Evolutionary conservation across 768 basidiomycete species (phyloP), one percentile per base, ranked within the genome.

Genomic region (Phaeotremella fagi): DNA sequence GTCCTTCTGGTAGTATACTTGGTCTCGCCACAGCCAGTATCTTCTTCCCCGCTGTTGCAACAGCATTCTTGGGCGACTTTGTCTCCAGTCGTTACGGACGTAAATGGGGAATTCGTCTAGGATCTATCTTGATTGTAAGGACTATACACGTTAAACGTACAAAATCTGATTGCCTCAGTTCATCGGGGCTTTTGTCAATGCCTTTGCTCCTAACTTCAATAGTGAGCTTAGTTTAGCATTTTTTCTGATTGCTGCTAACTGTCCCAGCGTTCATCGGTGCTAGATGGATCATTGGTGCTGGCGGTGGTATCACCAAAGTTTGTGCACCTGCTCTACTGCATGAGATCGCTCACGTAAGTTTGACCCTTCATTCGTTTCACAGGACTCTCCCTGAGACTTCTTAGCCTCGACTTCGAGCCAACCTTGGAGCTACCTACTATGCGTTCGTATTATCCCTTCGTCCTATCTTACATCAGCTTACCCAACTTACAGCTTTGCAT

Each of bases 291-390:
- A 52, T 63, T 15, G 61, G 58, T 9, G 50, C 57, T 12, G 58
- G 61, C 12, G 51, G 48, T n/a, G 61, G 54, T 25, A 55, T 63
- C 31, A 57, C 58, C 50, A 63, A 63, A 42, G 65, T 67, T 27
- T 49, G 47, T 26, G 59, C 65, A 0, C 62, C 65, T 9, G 59
- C 63, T 15, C 49, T 64, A 14, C 47, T 67, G 1, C 62, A 63
- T 20, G 65, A 67, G 46, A 58, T 64, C 28, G 62, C 65, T n/a
- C 65, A 67, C n/a, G n/a, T n/a, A 26, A 31, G 33, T 36, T 12
- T 36, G 35, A 36, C 12, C 18, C 35, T 36, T 12, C 12, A 36
- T 18, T 36, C 35, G 35, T 12, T 18, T 36, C 12, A 36, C 35
- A 36, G 12, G 35, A 36, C 35, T 36, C 35, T 12, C 12, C 35